phyloP scores from a whole-genome alignment of 73 alveolate species.

The Symbiodinium pilosum region DNA sequence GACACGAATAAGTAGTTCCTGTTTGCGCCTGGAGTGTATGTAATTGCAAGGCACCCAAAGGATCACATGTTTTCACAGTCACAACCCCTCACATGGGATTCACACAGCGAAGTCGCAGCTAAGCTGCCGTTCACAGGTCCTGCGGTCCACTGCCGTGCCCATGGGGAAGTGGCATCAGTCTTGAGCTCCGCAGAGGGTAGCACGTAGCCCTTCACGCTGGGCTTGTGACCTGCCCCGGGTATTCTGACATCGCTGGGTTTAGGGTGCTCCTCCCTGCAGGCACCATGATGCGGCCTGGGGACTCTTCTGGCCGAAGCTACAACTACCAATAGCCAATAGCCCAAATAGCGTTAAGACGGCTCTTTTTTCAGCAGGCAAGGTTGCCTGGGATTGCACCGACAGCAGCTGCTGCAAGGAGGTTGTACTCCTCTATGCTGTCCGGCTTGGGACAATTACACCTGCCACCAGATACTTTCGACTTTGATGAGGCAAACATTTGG shows the following conservation, averaged over 20 bases:
- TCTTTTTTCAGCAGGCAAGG: not conserved
- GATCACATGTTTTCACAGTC: not conserved
- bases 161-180: conserved; percentile 45
- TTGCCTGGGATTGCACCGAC: conserved; percentile 42
- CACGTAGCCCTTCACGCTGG: conserved; percentile 81
- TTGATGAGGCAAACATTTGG: too few species aligned
- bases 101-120: not conserved
- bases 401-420: conserved; percentile 41
- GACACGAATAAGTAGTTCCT: too few species aligned
- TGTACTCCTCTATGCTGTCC: conserved; percentile 80
- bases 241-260: too few species aligned
- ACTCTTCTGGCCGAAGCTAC: too few species aligned
- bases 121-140: conserved; percentile 66
- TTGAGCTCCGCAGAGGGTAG: conserved; percentile 60
- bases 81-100: not conserved
- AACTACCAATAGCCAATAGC: not conserved
- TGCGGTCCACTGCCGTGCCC: conserved; percentile 81
- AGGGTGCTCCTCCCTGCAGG: too few species aligned
- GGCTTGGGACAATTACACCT: conserved; percentile 93
- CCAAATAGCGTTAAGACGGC: too few species aligned
- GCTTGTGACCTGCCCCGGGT: not conserved
- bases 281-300: too few species aligned
- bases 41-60: too few species aligned
- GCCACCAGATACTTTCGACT: too few species aligned
- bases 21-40: too few species aligned